These are phyloP conservation scores for Fusarium sulawesiense DNA, from an alignment of 2,329 filamentous ascomycete species.

Conservation along the genomic window DNA sequence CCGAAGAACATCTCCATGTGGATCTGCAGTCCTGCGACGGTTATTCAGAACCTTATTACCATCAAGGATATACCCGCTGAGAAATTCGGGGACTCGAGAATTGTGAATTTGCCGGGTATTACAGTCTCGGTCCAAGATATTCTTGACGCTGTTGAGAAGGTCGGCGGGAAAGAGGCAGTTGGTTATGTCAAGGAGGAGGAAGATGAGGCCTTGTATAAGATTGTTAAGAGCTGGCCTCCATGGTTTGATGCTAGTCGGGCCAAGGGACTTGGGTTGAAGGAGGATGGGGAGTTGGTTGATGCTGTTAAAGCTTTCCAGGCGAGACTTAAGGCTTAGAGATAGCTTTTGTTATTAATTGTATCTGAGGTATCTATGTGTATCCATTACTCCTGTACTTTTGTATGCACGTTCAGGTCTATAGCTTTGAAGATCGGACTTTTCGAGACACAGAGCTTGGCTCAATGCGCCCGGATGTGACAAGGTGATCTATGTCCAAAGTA, in stretches of 20 bases:
- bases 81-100: conserved; percentile 53
- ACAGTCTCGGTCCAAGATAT: conserved; percentile 66
- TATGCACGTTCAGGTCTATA: conserved; percentile 13
- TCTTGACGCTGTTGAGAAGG: conserved; percentile 60
- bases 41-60: conserved; percentile 62
- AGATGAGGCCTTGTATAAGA: conserved; percentile 59
- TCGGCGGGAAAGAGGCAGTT: conserved; percentile 60
- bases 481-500: conserved; percentile 48
- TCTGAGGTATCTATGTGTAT: background rate
- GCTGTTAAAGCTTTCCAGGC: conserved; percentile 47
- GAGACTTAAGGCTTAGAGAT: conserved; percentile 23
- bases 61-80: conserved; percentile 55
- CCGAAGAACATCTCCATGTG: conserved; percentile 60
- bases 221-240: conserved; percentile 67
- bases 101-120: conserved; percentile 64
- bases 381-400: no score
- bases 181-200: conserved; percentile 59
- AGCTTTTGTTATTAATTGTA: conserved; percentile 1
- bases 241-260: conserved; percentile 64
- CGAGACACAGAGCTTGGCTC: conserved; percentile 6
- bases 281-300: conserved; percentile 56
- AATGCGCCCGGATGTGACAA: conserved; percentile 42
- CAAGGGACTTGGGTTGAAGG: conserved; percentile 61
- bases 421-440: conserved; percentile 24
- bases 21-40: conserved; percentile 63